These are phyloP conservation scores for Pyrus pyrifolia DNA, from an alignment of 306 rosid species.

Conservation along the genomic window DNA sequence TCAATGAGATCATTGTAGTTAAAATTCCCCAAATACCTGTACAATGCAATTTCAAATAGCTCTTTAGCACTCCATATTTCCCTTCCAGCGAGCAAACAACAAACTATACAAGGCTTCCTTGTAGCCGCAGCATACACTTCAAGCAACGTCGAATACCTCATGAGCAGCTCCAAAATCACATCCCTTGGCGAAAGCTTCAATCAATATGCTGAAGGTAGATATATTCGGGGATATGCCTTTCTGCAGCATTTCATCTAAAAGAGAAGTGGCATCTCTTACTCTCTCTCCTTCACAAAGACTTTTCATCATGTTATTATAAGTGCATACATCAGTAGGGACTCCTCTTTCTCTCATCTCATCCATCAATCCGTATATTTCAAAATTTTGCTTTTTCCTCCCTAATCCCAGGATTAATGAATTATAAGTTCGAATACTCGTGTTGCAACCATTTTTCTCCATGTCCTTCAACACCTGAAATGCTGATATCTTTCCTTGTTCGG, in stretches of 20 bases:
- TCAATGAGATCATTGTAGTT: slow-evolving; percentile 62
- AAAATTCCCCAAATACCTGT: slow-evolving; percentile 59
- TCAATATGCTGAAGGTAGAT: slow-evolving; percentile 65
- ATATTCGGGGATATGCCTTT: slow-evolving; percentile 72
- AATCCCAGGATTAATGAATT: slow-evolving; percentile 77
- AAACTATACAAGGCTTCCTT: slow-evolving; percentile 73
- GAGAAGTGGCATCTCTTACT: slow-evolving; percentile 64
- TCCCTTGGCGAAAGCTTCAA: slow-evolving; percentile 65
- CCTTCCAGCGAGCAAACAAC: slow-evolving; percentile 63
- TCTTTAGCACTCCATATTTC: slow-evolving; percentile 55
- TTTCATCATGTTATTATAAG: slow-evolving; percentile 67
- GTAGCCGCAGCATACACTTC: slow-evolving; percentile 50
- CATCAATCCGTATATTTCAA: slow-evolving; percentile 87
- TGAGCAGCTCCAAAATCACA: slow-evolving; percentile 52
- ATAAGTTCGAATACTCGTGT: slow-evolving; percentile 77
- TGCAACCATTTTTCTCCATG: slow-evolving; percentile 92
- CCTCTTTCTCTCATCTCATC: slow-evolving; percentile 93
- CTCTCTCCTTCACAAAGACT: slow-evolving; percentile 75
- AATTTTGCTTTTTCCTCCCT: slow-evolving; percentile 60
- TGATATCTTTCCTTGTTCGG: slow-evolving; percentile 78
- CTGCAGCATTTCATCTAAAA: slow-evolving; percentile 84
- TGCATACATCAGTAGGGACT: slow-evolving; percentile 51
- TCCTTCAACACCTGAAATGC: slow-evolving; percentile 91
- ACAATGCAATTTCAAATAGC: slow-evolving; percentile 62
- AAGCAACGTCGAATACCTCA: slow-evolving; percentile 63